Conservation (phyloP, 2,329 filamentous ascomycete genomes). For the Venturia carpophila region DNA sequence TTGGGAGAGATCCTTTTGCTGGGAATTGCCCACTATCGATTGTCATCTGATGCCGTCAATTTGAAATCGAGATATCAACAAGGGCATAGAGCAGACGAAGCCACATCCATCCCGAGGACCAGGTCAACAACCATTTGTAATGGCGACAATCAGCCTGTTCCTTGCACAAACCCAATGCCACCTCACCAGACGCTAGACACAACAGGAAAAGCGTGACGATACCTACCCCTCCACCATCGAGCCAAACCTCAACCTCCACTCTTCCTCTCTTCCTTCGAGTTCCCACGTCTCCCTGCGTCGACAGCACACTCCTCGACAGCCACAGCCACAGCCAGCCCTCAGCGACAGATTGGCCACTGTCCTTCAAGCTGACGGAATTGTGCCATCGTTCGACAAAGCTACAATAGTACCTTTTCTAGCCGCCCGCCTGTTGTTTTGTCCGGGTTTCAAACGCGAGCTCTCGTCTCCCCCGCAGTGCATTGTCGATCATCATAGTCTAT, state of each 20-base stretch:
- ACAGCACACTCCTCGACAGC: neutral
- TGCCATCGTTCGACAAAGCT: neutral
- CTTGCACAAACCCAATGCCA: neutral
- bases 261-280: neutral
- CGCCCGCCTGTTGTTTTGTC: neutral
- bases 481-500: neutral
- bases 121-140: neutral
- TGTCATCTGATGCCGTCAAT: no score
- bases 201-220: neutral
- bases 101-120: neutral
- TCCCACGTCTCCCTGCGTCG: neutral
- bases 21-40: no score
- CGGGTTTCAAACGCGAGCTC: neutral
- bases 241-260: neutral
- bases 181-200: neutral
- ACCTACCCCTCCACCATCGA: neutral
- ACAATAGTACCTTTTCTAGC: neutral
- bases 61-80: no score
- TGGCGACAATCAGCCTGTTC: conserved; percentile 1
- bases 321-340: neutral
- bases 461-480: neutral
- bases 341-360: neutral
- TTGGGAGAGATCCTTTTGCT: no score
- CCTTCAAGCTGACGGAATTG: neutral
- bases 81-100: no score